These are phyloP conservation scores for Tylopilus vinaceipallidus DNA, from an alignment of 768 basidiomycete genomes.

Conservation along the genomic window DNA sequence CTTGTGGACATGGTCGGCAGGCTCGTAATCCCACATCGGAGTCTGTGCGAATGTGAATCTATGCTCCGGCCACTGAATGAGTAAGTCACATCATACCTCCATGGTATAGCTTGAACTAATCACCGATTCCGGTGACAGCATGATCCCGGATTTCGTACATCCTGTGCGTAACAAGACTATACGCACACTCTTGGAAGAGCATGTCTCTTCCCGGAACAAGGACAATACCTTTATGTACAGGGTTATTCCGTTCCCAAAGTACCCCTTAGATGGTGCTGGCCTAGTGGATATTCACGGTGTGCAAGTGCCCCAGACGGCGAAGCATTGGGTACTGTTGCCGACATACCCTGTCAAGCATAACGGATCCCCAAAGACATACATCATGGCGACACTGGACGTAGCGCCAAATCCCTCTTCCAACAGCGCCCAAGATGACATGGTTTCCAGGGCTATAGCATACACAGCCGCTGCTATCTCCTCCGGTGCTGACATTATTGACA, in stretches of 20 bases:
- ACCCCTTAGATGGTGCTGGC: slow-evolving; percentile 35
- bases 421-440: slow-evolving; percentile 56
- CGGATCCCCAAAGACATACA: slow-evolving; percentile 45
- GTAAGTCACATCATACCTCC: slow-evolving; percentile 40
- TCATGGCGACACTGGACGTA: slow-evolving; percentile 92
- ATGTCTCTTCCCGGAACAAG: slow-evolving; percentile 32
- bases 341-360: slow-evolving; percentile 10
- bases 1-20: slow-evolving; percentile 67
- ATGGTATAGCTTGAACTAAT: not conserved
- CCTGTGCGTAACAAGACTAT: slow-evolving; percentile 54
- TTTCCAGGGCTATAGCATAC: slow-evolving; percentile 55
- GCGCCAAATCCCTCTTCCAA: slow-evolving; percentile 98
- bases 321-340: slow-evolving; percentile 26
- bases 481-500: slow-evolving; percentile 80
- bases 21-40: slow-evolving; percentile 82
- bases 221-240: slow-evolving; percentile 55
- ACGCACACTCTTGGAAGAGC: slow-evolving; percentile 40
- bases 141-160: slow-evolving; percentile 74
- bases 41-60: slow-evolving; percentile 84
- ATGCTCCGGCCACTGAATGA: slow-evolving; percentile 86
- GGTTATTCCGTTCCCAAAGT: slow-evolving; percentile 71
- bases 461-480: slow-evolving; percentile 44
- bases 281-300: slow-evolving; percentile 6
- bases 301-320: slow-evolving; percentile 20
- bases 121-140: slow-evolving; percentile 49